Conservation (phyloP, 306 rosid species). For the Dalbergia oliveri region DNA sequence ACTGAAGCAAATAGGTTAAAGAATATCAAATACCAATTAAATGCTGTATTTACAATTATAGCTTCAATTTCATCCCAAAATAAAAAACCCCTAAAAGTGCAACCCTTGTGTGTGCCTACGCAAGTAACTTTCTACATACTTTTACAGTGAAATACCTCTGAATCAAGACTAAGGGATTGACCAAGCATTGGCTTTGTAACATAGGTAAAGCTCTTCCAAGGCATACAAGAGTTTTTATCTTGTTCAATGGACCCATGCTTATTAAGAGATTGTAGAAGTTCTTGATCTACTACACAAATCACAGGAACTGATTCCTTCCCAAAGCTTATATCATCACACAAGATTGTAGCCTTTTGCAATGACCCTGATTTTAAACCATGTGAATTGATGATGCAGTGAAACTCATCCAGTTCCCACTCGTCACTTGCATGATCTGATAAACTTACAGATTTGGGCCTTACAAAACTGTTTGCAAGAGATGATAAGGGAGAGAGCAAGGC, state of each 20-base stretch:
- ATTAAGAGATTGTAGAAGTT: slow-evolving; percentile 62
- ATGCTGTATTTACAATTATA: slow-evolving; percentile 29
- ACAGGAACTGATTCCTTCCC: slow-evolving; percentile 87
- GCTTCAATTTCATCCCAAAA: not conserved
- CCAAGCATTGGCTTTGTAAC: slow-evolving; percentile 75
- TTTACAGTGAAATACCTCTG: slow-evolving; percentile 68
- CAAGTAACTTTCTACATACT: not conserved
- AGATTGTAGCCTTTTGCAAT: slow-evolving; percentile 57
- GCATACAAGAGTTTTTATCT: slow-evolving; percentile 55
- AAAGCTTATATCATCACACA: slow-evolving; percentile 91
- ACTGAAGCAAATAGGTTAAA: slow-evolving; percentile 29
- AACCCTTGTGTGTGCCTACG: not conserved
- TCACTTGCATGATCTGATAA: slow-evolving; percentile 57
- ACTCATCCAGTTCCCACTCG: slow-evolving; percentile 76
- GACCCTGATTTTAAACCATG: slow-evolving; percentile 59
- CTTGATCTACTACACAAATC: slow-evolving; percentile 80
- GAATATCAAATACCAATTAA: slow-evolving; percentile 29
- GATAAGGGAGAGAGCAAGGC: slow-evolving; percentile 61
- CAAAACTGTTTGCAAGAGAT: slow-evolving; percentile 60
- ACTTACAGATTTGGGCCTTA: slow-evolving; percentile 44
- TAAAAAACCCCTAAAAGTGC: not conserved
- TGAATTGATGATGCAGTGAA: slow-evolving; percentile 75
- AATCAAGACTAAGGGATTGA: slow-evolving; percentile 67
- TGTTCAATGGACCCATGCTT: slow-evolving; percentile 53
- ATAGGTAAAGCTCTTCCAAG: slow-evolving; percentile 89